Base-by-base conservation (phyloP, 2,329 filamentous ascomycete genomes). In the Aspergillus awamori region DNA sequence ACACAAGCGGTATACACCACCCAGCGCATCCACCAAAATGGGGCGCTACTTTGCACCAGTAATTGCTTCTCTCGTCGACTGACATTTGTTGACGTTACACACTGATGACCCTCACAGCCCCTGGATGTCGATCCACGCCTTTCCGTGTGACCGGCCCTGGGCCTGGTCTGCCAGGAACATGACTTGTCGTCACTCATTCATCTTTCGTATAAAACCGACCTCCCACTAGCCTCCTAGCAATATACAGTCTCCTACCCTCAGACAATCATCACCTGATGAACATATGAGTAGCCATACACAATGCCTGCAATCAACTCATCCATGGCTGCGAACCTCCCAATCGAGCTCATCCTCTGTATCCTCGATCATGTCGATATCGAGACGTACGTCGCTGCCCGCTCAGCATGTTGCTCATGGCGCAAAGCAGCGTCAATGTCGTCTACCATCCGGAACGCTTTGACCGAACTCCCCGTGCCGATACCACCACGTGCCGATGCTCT, bases 291-390 rank as follows among this genome's bases (percentile, higher is more conserved):
- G 28, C 8, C 24, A 17, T 24, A 47, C 17, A 20, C 33, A 39
- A 45, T 45, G 10, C 24, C 41, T 45, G 2, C 41, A 15, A 45
- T 15, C 20, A 45, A 24, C 4, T 22, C 41, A 45, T 13, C 39
- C 13, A 62, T 62, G 63, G 49, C 59, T 26, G 36, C 53, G 20
- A 51, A 30, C 38, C 63, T 69, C 11, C 67, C 67, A 8, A 51
- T 57, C 30, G 67, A 69, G 53, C 59, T 69, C 36, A 57, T 68
- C 30, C 65, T 67, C 39, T 63, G 62, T 22, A 63, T 69, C 48
- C 63, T 68, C 8, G 57, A 61, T 30, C 52, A 61, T 43, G 45
- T 64, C 10, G 64, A 67, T 22, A 33, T 61, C 6, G 65, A 69
- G 49, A 61, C 63, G 1, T 69, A 65, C 54, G 43, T 58, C 38